Evolutionary conservation across 495 filamentous ascomycete species (phyloP).

Genomic region (Tetracladium marchalianum): DNA sequence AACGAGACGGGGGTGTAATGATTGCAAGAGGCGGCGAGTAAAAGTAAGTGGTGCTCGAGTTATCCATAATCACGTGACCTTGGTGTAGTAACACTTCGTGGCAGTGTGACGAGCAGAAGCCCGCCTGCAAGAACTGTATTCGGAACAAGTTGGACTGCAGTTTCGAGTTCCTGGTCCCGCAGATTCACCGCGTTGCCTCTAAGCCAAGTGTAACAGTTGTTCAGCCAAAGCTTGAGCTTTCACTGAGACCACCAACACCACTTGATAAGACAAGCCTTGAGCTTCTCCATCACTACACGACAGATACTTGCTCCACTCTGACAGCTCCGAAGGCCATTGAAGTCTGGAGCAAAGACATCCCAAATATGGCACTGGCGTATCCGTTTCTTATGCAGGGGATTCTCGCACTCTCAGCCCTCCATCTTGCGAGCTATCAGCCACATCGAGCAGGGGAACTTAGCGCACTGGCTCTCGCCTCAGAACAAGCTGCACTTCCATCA

Average conservation of each 20-base stretch:
- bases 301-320: conserved; percentile 9
- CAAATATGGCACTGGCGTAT: conserved; percentile 26
- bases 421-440: conserved; percentile 27
- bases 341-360: conserved; percentile 24
- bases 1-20: conserved; percentile 5
- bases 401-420: conserved; percentile 30
- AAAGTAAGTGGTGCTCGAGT: background rate
- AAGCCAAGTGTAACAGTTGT: background rate
- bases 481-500: conserved; percentile 1
- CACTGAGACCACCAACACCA: background rate
- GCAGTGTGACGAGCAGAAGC: conserved; percentile 9
- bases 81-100: background rate
- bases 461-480: background rate
- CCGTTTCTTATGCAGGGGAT: conserved; percentile 34
- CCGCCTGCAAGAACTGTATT: background rate
- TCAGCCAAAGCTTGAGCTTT: background rate
- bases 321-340: background rate
- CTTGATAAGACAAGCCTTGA: conserved; percentile 9
- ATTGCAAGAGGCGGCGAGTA: conserved; percentile 3
- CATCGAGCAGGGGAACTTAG: conserved; percentile 6
- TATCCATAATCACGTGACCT: background rate
- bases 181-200: background rate
- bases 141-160: conserved; percentile 2
- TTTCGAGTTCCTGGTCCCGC: conserved; percentile 4
- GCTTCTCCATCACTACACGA: conserved; percentile 22